These are phyloP conservation scores for Sclerotinia sclerotiorum DNA, from an alignment of 2,329 filamentous ascomycete genomes.

Conservation along the genomic window DNA sequence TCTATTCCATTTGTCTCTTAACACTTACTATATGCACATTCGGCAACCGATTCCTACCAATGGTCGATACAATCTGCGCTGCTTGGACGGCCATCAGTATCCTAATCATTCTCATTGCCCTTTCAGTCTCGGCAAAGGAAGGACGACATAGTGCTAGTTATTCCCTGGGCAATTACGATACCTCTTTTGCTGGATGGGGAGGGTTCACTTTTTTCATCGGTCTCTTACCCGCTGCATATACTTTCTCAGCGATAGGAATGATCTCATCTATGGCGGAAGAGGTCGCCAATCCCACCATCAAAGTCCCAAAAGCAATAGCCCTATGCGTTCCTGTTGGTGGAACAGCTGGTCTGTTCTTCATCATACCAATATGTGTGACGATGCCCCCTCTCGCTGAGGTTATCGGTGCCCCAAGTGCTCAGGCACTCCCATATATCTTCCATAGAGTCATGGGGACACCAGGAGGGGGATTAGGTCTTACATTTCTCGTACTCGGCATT, in stretches of 20 bases:
- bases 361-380: constrained; percentile 52
- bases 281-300: constrained; percentile 51
- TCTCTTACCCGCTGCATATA: constrained; percentile 57
- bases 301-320: constrained; percentile 49
- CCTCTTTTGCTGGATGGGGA: constrained; percentile 56
- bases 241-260: constrained; percentile 61
- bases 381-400: constrained; percentile 50
- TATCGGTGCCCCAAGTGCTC: constrained; percentile 46
- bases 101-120: constrained; percentile 55
- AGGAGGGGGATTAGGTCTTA: constrained; percentile 49
- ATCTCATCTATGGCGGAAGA: constrained; percentile 63
- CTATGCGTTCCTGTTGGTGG: constrained; percentile 51
- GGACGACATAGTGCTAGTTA: constrained; percentile 53
- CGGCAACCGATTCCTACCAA: constrained; percentile 65
- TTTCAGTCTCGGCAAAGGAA: constrained; percentile 54
- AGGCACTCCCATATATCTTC: constrained; percentile 54
- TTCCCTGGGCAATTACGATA: constrained; percentile 58
- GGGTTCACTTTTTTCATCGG: constrained; percentile 63
- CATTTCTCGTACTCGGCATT: constrained; percentile 51
- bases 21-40: constrained; percentile 66
- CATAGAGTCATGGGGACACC: constrained; percentile 50
- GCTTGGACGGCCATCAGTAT: constrained; percentile 57
- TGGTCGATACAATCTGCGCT: constrained; percentile 59
- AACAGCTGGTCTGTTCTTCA: constrained; percentile 51
- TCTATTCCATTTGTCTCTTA: constrained; percentile 65